Evolutionary conservation across 2,329 filamentous ascomycete genomes (phyloP).

Genomic region (Aspergillus fischeri): DNA sequence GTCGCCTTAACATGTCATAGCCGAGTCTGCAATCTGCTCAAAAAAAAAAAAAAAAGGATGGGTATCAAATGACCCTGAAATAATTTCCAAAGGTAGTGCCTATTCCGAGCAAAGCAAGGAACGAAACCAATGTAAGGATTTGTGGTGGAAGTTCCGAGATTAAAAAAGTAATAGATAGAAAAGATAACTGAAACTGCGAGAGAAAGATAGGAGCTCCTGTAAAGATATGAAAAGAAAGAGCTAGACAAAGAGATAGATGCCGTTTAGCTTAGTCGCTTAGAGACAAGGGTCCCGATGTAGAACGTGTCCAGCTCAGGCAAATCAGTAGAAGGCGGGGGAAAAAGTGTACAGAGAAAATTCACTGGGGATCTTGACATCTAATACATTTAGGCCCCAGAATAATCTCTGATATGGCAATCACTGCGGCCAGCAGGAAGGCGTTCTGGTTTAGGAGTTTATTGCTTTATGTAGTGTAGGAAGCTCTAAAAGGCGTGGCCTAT

Average conservation of each 20-base stretch:
- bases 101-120: not conserved
- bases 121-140: not conserved
- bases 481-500: conserved; percentile 19
- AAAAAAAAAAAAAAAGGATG: not conserved
- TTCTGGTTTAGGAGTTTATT: conserved; percentile 14
- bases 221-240: not conserved
- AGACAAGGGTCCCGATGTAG: not conserved
- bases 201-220: not conserved
- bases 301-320: not conserved
- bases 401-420: conserved; percentile 1
- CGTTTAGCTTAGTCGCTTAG: not conserved
- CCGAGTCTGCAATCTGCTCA: conserved; percentile 2
- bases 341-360: conserved; percentile 9
- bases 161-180: not conserved
- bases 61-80: not conserved
- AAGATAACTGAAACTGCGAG: not conserved
- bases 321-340: not conserved
- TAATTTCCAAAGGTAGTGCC: not conserved
- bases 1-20: conserved; percentile 15
- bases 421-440: conserved; percentile 8
- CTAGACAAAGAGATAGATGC: not conserved
- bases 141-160: not conserved
- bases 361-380: conserved; percentile 6
- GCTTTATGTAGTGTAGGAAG: conserved; percentile 19
- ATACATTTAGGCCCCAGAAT: not conserved